Conservation (phyloP, 2,329 filamentous ascomycete species). For the Paracoccidioides brasiliensis region DNA sequence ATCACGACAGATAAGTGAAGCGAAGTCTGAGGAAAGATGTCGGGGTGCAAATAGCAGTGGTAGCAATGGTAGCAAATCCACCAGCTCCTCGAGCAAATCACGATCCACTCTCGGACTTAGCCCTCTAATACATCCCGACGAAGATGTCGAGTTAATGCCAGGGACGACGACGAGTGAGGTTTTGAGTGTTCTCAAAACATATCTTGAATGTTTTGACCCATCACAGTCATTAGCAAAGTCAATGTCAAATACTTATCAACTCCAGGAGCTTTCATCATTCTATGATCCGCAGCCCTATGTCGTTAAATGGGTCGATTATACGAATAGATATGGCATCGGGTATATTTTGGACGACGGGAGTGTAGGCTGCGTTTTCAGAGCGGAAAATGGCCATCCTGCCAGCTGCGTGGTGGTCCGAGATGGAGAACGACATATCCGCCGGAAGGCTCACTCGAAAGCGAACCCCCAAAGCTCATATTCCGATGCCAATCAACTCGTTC, state of each 20-base stretch:
- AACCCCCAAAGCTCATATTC: slow-evolving; percentile 21
- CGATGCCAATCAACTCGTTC: slow-evolving; percentile 33
- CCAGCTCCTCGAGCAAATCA: slow-evolving; percentile 7
- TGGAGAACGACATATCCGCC: slow-evolving; percentile 34
- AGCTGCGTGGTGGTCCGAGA: slow-evolving; percentile 35
- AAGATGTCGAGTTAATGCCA: slow-evolving; percentile 25
- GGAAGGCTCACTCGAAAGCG: slow-evolving; percentile 30
- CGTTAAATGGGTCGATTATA: slow-evolving; percentile 42
- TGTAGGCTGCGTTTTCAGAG: slow-evolving; percentile 38
- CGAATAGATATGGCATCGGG: slow-evolving; percentile 39
- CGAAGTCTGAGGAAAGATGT: not conserved
- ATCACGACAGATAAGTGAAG: not conserved
- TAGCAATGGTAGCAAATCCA: slow-evolving; percentile 3
- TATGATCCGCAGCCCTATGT: slow-evolving; percentile 33
- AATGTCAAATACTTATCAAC: slow-evolving; percentile 14
- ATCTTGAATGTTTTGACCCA: slow-evolving; percentile 26
- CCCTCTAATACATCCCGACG: slow-evolving; percentile 27
- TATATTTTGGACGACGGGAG: slow-evolving; percentile 40
- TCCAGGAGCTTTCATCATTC: slow-evolving; percentile 15
- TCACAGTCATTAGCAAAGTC: slow-evolving; percentile 9
- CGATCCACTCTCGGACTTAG: slow-evolving; percentile 18
- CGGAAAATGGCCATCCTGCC: slow-evolving; percentile 31
- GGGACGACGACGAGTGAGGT: slow-evolving; percentile 29
- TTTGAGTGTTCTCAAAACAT: slow-evolving; percentile 26
- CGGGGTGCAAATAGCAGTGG: not conserved